Evolutionary conservation across 371 early-diverging fungal species (phyloP).

Genomic region (Saksenaea oblongispora): DNA sequence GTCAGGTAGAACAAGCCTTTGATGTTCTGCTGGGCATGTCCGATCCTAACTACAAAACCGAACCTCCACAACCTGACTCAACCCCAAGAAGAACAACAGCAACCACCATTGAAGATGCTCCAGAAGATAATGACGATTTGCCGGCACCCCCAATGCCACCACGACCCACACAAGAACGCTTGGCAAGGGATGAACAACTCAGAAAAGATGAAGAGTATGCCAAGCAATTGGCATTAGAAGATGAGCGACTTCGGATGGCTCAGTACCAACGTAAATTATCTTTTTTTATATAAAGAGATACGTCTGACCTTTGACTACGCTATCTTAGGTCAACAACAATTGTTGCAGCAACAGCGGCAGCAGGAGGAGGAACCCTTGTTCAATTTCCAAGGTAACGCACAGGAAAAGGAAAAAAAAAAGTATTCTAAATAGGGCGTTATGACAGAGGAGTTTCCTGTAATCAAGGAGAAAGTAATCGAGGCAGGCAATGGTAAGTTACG

Average conservation of each 20-base stretch:
- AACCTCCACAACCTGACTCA: conserved; percentile 6
- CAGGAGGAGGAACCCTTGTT: conserved; percentile 37
- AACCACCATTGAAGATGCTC: neutral
- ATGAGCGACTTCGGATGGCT: conserved; percentile 25
- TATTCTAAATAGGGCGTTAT: neutral
- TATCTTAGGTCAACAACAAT: conserved; percentile 15
- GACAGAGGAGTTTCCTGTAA: conserved; percentile 48
- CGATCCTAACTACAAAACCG: conserved; percentile 42
- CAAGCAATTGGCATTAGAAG: conserved; percentile 40
- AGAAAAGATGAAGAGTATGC: conserved; percentile 51
- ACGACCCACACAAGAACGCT: conserved; percentile 18
- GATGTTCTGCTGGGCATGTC: conserved; percentile 45
- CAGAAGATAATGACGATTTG: conserved; percentile 9
- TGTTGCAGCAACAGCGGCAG: conserved; percentile 11
- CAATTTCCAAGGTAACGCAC: conserved; percentile 40
- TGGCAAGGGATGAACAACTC: conserved; percentile 43
- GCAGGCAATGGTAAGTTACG: conserved; percentile 45
- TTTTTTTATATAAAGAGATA: neutral
- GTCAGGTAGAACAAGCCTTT: conserved; percentile 39
- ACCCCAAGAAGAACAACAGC: neutral
- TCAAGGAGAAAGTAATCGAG: conserved; percentile 50
- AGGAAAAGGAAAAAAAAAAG: neutral
- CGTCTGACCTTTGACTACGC: neutral
- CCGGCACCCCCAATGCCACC: conserved; percentile 40
- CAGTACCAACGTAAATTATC: conserved; percentile 12